Percentiles rank a stretch among this genome's conserved stretches.
Conservation (phyloP, 139 green algal genomes). For the Tetraselmis chui region DNA sequence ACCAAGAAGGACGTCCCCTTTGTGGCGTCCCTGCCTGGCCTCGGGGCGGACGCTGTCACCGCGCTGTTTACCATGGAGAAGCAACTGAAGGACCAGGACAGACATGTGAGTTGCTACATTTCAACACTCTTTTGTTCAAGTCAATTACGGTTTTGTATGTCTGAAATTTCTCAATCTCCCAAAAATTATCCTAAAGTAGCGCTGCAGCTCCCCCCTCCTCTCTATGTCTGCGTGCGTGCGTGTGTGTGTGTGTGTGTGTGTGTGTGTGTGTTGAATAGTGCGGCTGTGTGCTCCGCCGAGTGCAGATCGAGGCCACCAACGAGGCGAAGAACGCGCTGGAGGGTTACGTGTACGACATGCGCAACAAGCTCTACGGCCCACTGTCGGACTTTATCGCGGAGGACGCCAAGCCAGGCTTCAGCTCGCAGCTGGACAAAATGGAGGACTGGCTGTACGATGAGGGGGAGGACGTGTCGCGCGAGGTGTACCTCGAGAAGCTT, state of each 20-base stretch:
- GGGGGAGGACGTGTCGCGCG: slow-evolving; percentile 89
- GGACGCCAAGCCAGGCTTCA: not conserved
- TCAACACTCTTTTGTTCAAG: too few relatives aligned
- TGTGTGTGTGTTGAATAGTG: slow-evolving; percentile 15
- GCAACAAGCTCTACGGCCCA: slow-evolving; percentile 57
- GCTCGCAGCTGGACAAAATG: not conserved
- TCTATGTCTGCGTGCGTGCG: not conserved
- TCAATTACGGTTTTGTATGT: too few relatives aligned
- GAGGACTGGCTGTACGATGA: slow-evolving; percentile 99
- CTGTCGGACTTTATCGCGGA: slow-evolving; percentile 16
- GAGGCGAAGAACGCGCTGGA: slow-evolving; percentile 95
- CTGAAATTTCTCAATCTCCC: too few relatives aligned
- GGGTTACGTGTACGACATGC: slow-evolving; percentile 86
- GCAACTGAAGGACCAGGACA: slow-evolving; percentile 22
- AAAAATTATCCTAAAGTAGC: too few relatives aligned
- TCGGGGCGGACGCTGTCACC: not conserved
- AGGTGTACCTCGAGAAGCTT: slow-evolving; percentile 86
- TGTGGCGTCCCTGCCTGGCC: not conserved
- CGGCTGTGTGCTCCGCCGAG: slow-evolving; percentile 39
- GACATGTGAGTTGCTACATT: slow-evolving; percentile 19
- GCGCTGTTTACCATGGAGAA: not conserved
- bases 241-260: not conserved
- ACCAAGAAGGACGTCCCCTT: slow-evolving; percentile 37
- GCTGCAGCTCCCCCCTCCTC: too few relatives aligned
- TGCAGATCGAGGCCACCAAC: slow-evolving; percentile 83